Evolutionary conservation across 495 filamentous ascomycete genomes (phyloP), one percentile per base, ranked within the genome.

Genomic region (Penicillium subrubescens): DNA sequence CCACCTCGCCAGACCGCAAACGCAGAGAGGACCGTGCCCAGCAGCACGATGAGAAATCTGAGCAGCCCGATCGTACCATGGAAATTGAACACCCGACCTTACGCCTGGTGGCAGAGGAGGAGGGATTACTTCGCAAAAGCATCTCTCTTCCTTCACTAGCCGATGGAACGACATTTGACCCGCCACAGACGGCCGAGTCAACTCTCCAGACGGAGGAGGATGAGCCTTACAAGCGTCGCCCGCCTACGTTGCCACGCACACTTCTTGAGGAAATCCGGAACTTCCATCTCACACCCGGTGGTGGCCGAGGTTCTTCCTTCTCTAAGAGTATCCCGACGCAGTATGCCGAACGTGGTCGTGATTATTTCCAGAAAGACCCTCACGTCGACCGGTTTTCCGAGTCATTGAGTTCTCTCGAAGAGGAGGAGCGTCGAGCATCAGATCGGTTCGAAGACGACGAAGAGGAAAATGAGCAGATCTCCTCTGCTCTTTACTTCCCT

Each of bases 391-490:
- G 66, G 12, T 71, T 66, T 29, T 65, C 72, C 2, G 67, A 73
- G 1, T 62, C 68, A 1, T 59, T 75, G 0, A 73, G 70, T 55
- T 71, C 71, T 10, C 54, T 67, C 14, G 72, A 77, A 39, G 66
- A 67, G 46, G 73, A 70, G 60, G 72, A 71, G 31, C 69, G 67
- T 55, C 72, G 72, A 25, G 65, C 82, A 82, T 73, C 80, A 75
- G 61, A 77, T 75, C 57, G 83, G 85, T 69, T 71, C 50, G 90
- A 91, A 58, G 90, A 90, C 37, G 92, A 97, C 29, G 92, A 97
- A 59, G 93, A 92, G 46, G 91, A 91, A 25, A 87, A 93, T 73
- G 95, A 98, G 71, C 92, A 97, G 74, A 97, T 99, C 53, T 94
- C 91, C 10, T 97, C 94, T 44, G 94, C 94, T 12, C 82, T 97